Evolutionary conservation across 495 filamentous ascomycete species (phyloP).

Genomic region (Tuber borchii): DNA sequence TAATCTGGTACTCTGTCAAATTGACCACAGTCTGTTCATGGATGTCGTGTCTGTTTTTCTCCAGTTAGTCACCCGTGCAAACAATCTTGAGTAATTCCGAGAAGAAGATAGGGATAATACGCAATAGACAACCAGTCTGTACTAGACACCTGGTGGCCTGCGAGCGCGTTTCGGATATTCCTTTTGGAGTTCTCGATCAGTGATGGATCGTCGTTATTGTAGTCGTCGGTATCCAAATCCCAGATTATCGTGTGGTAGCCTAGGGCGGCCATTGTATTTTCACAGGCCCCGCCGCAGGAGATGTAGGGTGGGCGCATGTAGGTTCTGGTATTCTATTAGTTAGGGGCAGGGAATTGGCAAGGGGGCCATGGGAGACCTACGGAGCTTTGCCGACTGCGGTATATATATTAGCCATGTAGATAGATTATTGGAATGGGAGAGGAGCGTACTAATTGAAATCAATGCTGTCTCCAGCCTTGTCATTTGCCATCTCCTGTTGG

Average conservation of each 20-base stretch:
- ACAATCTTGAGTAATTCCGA: not conserved
- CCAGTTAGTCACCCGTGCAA: not conserved
- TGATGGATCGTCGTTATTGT: constrained; percentile 50
- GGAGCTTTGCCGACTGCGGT: not conserved
- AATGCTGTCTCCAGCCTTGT: constrained; percentile 61
- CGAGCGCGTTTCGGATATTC: constrained; percentile 40
- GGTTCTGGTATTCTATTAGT: constrained; percentile 56
- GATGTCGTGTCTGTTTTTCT: constrained; percentile 43
- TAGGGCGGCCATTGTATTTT: constrained; percentile 48
- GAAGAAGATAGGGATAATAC: constrained; percentile 1
- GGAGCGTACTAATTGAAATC: constrained; percentile 49
- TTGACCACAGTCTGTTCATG: constrained; percentile 42
- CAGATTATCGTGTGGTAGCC: constrained; percentile 61
- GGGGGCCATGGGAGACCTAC: not conserved
- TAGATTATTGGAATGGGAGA: not conserved
- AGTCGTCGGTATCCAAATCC: constrained; percentile 65
- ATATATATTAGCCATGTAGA: not conserved
- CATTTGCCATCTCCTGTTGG: constrained; percentile 54
- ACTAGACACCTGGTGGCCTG: not conserved
- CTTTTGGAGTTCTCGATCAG: constrained; percentile 58
- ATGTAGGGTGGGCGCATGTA: constrained; percentile 71
- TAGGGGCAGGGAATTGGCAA: constrained; percentile 18
- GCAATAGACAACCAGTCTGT: constrained; percentile 23
- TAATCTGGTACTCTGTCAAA: constrained; percentile 43
- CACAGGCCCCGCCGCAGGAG: constrained; percentile 49